Evolutionary conservation across 2,329 filamentous ascomycete species (phyloP), one percentile per base, ranked within the genome.

Genomic region (Lachnellula occidentalis): DNA sequence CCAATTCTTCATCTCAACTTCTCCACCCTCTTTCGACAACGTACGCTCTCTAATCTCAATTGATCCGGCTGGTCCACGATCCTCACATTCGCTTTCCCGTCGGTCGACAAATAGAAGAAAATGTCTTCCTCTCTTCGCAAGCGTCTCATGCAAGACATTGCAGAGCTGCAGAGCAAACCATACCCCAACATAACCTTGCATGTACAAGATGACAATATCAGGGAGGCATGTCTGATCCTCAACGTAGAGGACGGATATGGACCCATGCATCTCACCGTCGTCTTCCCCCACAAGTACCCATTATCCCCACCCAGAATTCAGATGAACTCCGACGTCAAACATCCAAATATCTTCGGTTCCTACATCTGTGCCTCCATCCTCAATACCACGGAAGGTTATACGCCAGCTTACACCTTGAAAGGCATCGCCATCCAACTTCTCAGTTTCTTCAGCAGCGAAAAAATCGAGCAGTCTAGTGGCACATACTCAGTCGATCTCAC

Each of bases 291-390:
- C 2, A 22, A 62, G 2, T 78, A 76, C 53, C 76, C 76, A 2
- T 55, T 76, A 1, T 1, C 17, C 0, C 67, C 77, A 4, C 76
- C 76, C 0, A 6, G 0, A 0, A 62, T 79, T 31, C 62, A 45
- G 1, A 76, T 78, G 56, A 59, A 79, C 58, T 74, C 72, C 2
- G 14, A 50, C 0, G 63, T 78, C 14, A n/a, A 48, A 0, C 75
- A 78, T 51, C 75, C 76, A 2, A 78, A 79, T 50, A 69, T 79
- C n/a, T 73, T 64, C 48, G 65, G 65, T 4, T 9, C 34, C 11
- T 77, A 72, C 56, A 76, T 79, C 31, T 80, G 76, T 58, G 75
- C 75, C 1, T 72, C 69, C 0, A 77, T 79, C 3, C 68, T 79
- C 34, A 73, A 74, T 55, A 71, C 62, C 0, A 51, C 34, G 2